Percentiles rank a stretch among this genome's conserved stretches.
These are phyloP conservation scores for Nicotiana sylvestris DNA, from an alignment of 257 asterid species.

Conservation along the genomic window DNA sequence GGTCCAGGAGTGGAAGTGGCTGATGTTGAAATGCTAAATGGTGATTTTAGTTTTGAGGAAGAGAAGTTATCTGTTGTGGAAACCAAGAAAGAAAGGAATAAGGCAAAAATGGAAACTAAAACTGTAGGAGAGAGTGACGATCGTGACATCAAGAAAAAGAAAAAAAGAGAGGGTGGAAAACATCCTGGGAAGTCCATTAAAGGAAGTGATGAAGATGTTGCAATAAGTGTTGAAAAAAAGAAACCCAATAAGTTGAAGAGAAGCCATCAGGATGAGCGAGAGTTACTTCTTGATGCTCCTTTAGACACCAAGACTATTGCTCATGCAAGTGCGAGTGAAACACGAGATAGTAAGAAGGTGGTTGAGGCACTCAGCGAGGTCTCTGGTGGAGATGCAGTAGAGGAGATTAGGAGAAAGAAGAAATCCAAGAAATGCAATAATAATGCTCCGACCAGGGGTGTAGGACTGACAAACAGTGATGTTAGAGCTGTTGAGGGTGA, in stretches of 20 bases:
- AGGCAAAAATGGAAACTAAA: neutral
- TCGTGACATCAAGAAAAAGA: neutral
- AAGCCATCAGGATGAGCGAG: neutral
- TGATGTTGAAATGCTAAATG: no score
- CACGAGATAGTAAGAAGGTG: neutral
- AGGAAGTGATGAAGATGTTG: neutral
- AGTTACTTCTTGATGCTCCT: neutral
- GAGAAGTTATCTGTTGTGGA: neutral
- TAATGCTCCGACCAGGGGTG: neutral
- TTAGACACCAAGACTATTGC: neutral
- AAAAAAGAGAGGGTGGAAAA: neutral
- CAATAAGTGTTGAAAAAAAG: neutral
- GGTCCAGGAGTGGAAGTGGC: neutral
- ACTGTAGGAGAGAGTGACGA: neutral
- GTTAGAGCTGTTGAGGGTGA: neutral
- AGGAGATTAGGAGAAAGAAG: neutral
- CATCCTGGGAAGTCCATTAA: neutral
- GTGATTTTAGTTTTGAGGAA: neutral
- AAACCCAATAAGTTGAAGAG: conserved; percentile 3
- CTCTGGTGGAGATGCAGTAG: neutral
- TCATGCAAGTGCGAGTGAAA: neutral
- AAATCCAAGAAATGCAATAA: conserved; percentile 1
- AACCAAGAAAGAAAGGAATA: neutral
- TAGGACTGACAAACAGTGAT: neutral
- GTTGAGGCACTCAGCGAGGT: neutral